Conservation (phyloP, 2,329 filamentous ascomycete species). For the Microsporum ferrugineum region DNA sequence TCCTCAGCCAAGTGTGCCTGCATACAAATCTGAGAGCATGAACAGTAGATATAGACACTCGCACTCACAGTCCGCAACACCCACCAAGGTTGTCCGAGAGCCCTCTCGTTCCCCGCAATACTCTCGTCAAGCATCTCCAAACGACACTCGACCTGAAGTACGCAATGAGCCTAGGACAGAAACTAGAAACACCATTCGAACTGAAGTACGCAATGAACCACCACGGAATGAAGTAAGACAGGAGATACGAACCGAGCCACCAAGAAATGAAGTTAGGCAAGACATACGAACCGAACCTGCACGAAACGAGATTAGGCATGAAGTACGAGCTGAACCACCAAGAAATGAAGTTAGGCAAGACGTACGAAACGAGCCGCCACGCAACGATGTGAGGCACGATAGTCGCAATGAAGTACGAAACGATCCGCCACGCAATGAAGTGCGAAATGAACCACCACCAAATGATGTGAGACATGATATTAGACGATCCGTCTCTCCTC, state of each 20-base stretch:
- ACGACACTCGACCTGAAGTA: slow-evolving; percentile 13
- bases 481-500: slow-evolving; percentile 40
- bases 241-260: neutral
- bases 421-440: neutral
- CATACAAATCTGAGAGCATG: slow-evolving; percentile 35
- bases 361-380: neutral
- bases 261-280: neutral
- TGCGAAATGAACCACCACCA: neutral
- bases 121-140: slow-evolving; percentile 29
- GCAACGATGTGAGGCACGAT: neutral
- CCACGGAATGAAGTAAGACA: neutral
- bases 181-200: neutral
- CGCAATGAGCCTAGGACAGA: neutral
- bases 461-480: slow-evolving; percentile 5
- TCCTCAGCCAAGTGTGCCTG: slow-evolving; percentile 34
- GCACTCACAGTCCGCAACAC: slow-evolving; percentile 19
- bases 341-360: neutral
- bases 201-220: neutral
- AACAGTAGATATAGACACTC: slow-evolving; percentile 29
- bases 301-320: neutral
- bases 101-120: slow-evolving; percentile 38
- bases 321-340: neutral
- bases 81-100: slow-evolving; percentile 23
- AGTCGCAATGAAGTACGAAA: neutral
- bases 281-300: neutral